Evolutionary conservation across 2,329 filamentous ascomycete genomes (phyloP), one percentile per base, ranked within the genome.

Genomic region (Cyanodermella asteris): DNA sequence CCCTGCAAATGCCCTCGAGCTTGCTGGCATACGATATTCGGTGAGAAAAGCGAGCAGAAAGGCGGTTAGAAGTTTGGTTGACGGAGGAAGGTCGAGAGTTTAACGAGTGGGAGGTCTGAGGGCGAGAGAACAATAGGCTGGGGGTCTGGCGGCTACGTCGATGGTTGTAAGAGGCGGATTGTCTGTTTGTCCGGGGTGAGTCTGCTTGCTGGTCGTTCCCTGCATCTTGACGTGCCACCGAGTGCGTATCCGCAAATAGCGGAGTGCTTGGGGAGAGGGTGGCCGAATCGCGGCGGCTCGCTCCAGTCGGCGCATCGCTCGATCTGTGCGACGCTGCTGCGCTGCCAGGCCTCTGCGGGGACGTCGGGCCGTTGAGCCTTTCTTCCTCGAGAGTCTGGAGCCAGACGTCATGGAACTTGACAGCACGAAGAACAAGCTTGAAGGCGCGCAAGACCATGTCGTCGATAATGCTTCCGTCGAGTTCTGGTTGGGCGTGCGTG

Each of bases 361-460:
- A n/a, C n/a, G n/a, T n/a, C n/a, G n/a, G n/a, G n/a, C n/a, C n/a
- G n/a, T n/a, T n/a, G n/a, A n/a, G n/a, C n/a, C n/a, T n/a, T n/a
- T n/a, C n/a, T n/a, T n/a, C n/a, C n/a, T n/a, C n/a, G n/a, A n/a
- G n/a, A n/a, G n/a, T n/a, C n/a, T n/a, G n/a, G n/a, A 76, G 72
- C 53, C 87, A 71, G 3, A 84, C 61, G 37, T 97, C 87, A 20
- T 91, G 60, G 41, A 97, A 94, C 22, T 73, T 64, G 14, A 93
- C 80, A 9, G 77, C 81, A 38, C 84, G 72, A 23, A 72, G 84
- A n/a, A 91, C 76, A 26, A 94, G 81, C 42, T 76, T 81, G 55
- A 91, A 94, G 0, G 82, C 82, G 46, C 82, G 87, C 26, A 91
- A 54, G 13, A 94, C 75, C 65, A 94, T 80, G 44, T 91, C 77